Base-by-base conservation (phyloP, 164 flowering plant species). In the Vitis cinerea region DNA sequence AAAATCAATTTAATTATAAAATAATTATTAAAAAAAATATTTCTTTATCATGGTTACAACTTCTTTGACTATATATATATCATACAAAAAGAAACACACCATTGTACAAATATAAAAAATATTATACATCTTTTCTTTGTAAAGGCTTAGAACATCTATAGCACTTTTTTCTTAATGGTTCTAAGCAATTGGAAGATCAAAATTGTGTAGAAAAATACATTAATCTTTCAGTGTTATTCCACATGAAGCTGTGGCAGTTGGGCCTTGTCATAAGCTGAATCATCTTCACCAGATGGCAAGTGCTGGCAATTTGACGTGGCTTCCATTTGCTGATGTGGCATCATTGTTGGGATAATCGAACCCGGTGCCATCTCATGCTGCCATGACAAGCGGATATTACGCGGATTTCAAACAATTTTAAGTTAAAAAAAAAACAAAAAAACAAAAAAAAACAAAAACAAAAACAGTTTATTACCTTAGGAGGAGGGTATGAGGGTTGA, bases 281-380 rank as follows among this genome's bases (percentile, higher is more conserved):
- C 63, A 27, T 75, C 74, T 17, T 55, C 47, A 13, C 44, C 61
- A 7, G 71, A 50, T 13, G 68, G 80, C 66, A 81, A 50, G 14
- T 74, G 78, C 1, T 72, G 62, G 59, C 77, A 76, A 58, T 71
- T 74, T 11, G 71, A 29, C 11, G 74, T 59, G 50, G 66, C 19
- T 62, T 76, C 80, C 17, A 64, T 67, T 15, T 66, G 78, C 48
- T 74, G 80, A 16, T 61, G 78, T 17, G 77, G 63, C 81, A 71
- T 65, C 67, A 75, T 71, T 4, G 75, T 23, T 16, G 53, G 57
- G 59, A 75, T 69, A 14, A 69, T 52, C 17, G 80, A 61, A 13
- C 79, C 78, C 15, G 58, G 74, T 15, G 61, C 71, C 65, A 71
- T 69, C 23, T 67, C 82, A 49, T 81, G 74, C 80, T 71, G 70